Conservation (phyloP, 1,284 basidiomycete genomes). For the Irpex sp. region DNA sequence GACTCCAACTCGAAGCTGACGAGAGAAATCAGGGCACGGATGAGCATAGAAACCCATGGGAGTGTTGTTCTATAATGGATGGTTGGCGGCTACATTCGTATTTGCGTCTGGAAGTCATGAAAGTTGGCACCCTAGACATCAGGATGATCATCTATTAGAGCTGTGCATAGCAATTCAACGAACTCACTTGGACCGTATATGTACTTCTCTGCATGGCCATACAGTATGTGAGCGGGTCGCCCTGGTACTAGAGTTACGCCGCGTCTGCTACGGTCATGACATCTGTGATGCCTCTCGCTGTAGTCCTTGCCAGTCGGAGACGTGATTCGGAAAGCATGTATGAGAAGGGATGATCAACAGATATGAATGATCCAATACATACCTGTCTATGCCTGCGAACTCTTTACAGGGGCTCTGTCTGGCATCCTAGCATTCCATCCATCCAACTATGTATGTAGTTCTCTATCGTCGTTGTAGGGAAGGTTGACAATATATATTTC, state of each 20-base stretch:
- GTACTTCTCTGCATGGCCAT: background rate
- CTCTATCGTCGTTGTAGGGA: too few species aligned
- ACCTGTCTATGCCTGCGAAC: too few species aligned
- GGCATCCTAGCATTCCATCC: background rate
- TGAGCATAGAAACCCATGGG: background rate
- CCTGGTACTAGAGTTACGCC: background rate
- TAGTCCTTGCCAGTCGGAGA: background rate
- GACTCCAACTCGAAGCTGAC: background rate
- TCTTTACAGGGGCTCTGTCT: background rate
- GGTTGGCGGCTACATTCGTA: background rate
- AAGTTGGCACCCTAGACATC: background rate
- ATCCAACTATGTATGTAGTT: background rate
- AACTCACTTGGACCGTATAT: background rate
- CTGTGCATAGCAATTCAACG: background rate
- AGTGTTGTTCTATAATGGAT: background rate
- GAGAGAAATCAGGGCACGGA: background rate
- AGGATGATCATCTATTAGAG: background rate
- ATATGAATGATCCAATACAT: too few species aligned
- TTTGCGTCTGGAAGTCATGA: background rate
- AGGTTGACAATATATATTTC: too few species aligned
- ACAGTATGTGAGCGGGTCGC: background rate
- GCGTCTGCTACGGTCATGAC: background rate
- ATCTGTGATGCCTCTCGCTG: too few species aligned
- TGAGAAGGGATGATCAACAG: background rate
- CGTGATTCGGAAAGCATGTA: background rate